Percentiles rank a stretch among this genome's conserved stretches.
phyloP scores from a whole-genome alignment of 495 filamentous ascomycete genomes.

The Neohortaea acidophila region DNA sequence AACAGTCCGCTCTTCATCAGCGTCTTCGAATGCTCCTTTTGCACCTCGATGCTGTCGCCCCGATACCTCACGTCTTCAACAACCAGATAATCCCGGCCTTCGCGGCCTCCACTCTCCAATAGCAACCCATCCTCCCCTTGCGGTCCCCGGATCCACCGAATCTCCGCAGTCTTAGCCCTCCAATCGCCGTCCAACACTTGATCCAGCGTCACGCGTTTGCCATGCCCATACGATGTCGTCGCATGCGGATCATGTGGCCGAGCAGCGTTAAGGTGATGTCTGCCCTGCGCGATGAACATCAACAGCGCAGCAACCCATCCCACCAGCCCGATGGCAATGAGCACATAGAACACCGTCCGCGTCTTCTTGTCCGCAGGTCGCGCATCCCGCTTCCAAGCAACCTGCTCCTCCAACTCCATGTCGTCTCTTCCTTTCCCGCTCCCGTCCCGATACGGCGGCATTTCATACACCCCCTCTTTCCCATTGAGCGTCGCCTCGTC shows the following conservation, averaged over 20 bases:
- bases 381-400: slow-evolving; percentile 21
- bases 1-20: slow-evolving; percentile 61
- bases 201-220: slow-evolving; percentile 66
- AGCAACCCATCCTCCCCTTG: slow-evolving; percentile 76
- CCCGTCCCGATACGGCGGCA: slow-evolving; percentile 18
- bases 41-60: slow-evolving; percentile 27
- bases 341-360: slow-evolving; percentile 50
- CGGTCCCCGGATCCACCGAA: slow-evolving; percentile 78
- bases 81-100: slow-evolving; percentile 54
- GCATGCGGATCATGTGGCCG: slow-evolving; percentile 53
- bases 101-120: slow-evolving; percentile 44
- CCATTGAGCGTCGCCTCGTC: slow-evolving; percentile 22
- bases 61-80: slow-evolving; percentile 69
- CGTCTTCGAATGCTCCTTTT: slow-evolving; percentile 34
- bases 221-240: slow-evolving; percentile 46
- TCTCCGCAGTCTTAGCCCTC: slow-evolving; percentile 48
- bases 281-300: slow-evolving; percentile 48
- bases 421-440: slow-evolving; percentile 32
- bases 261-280: slow-evolving; percentile 37
- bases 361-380: slow-evolving; percentile 43
- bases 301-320: slow-evolving; percentile 77
- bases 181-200: slow-evolving; percentile 63
- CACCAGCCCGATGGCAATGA: slow-evolving; percentile 50
- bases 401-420: slow-evolving; percentile 27
- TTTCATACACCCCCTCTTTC: slow-evolving; percentile 13